Base-by-base conservation (phyloP, 371 early-diverging fungal species). In the Zopfochytrium polystomum region DNA sequence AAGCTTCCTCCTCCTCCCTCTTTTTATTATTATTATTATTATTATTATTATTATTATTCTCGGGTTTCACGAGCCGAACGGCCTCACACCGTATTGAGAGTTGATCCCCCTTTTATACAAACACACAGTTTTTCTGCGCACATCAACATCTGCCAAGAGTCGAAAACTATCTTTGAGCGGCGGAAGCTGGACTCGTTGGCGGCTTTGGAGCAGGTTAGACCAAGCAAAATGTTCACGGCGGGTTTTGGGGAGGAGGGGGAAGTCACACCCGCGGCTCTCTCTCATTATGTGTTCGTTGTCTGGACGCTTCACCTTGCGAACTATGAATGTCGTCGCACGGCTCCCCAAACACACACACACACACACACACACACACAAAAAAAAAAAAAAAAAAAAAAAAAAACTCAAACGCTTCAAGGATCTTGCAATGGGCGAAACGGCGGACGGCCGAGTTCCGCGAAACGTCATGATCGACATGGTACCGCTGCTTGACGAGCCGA, bases 101-200 rank as follows among this genome's bases (percentile, higher is more conserved):
- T 51, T 5, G 30, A 58, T 9, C 33, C 26, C n/a, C 22, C 7
- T 3, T 49, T 20, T n/a, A 0, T 35, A 22, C 7, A 23, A n/a
- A 42, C 11, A n/a, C 15, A 53, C 27, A 73, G 88, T 82, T 97
- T 90, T 68, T 87, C 95, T 31, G 82, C 87, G 2, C 99, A 98
- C 68, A 90, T 95, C 68, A 90, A 88, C 25, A 88, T 98, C 65
- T 88, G 90, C 57, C 85, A 85, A 70, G 89, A 93, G 55, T 96
- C 95, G 71, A 87, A 93, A 79, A 67, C 75, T 2, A 73, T 84
- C 42, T 92, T 93, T 65, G 85, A 87, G 48, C 71, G 80, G 26
- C 82, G 86, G 38, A 86, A 87, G 31, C 70, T 97, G 30, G 81
- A 80, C 20, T 70, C 80, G 6, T 70, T 93, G 13, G 90, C 89